Evolutionary conservation across 176 grass and related monocot species (phyloP).

Genomic region (Paspalum notatum): DNA sequence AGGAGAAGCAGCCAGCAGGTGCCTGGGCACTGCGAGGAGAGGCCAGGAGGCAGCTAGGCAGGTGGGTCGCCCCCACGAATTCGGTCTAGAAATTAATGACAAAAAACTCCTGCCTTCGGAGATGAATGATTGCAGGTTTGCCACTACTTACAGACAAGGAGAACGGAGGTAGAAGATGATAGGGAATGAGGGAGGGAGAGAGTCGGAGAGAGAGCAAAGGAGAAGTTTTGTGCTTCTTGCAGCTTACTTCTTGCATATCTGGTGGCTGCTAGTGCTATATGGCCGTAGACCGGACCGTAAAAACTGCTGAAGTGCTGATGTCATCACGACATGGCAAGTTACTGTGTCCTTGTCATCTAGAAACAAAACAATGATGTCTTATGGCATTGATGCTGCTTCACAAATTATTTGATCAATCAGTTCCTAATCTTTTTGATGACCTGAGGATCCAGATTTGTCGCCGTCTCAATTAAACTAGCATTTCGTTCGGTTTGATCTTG

Average conservation of each 20-base stretch:
- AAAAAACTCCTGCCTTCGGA: conserved; percentile 15
- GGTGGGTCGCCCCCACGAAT: conserved; percentile 39
- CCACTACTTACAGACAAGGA: conserved; percentile 21
- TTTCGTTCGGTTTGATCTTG: conserved; percentile 21
- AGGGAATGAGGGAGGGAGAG: background rate
- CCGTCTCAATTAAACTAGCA: conserved; percentile 20
- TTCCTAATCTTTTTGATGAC: background rate
- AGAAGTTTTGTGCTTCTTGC: conserved; percentile 22
- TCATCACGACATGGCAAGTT: conserved; percentile 19
- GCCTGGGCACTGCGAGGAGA: conserved; percentile 25
- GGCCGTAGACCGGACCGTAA: background rate
- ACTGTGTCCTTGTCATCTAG: background rate
- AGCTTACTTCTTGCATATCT: background rate
- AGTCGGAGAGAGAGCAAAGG: background rate
- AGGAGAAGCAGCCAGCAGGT: conserved; percentile 39
- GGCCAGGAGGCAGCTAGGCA: conserved; percentile 7
- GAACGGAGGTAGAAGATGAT: background rate
- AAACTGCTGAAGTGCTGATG: conserved; percentile 1
- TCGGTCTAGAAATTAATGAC: conserved; percentile 34
- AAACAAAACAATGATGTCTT: background rate
- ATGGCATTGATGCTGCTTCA: background rate
- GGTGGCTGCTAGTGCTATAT: background rate
- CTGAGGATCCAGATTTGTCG: conserved; percentile 9
- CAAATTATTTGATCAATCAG: background rate
- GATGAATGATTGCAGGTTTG: conserved; percentile 25